These are phyloP conservation scores for Fusarium tuaranense DNA, from an alignment of 2,329 filamentous ascomycete genomes.

Conservation along the genomic window DNA sequence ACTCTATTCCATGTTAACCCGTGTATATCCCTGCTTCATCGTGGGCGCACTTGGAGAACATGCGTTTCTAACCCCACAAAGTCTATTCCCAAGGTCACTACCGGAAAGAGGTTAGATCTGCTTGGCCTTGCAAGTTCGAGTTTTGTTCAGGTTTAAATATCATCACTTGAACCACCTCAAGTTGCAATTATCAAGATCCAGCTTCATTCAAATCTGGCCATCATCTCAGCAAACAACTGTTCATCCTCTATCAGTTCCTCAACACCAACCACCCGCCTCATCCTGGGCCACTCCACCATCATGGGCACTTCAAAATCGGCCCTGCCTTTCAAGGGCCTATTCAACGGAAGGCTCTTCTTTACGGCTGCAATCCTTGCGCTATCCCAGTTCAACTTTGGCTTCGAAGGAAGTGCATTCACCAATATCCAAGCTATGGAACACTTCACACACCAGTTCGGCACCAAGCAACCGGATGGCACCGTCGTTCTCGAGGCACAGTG, in stretches of 20 bases:
- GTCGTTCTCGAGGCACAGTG: constrained; percentile 46
- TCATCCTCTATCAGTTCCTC: not conserved
- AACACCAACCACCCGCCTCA: not conserved
- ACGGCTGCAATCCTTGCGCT: constrained; percentile 46
- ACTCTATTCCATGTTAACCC: not conserved
- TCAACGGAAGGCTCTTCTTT: constrained; percentile 45
- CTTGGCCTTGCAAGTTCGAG: not conserved
- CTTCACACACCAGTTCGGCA: constrained; percentile 51
- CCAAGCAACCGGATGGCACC: constrained; percentile 28
- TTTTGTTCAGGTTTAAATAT: not conserved
- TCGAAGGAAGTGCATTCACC: constrained; percentile 52
- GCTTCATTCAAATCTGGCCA: not conserved
- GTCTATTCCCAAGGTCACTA: not conserved
- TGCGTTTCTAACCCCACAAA: not conserved
- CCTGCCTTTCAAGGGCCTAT: not conserved
- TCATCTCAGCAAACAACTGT: not conserved
- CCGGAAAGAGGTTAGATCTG: not conserved
- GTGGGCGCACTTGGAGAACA: not conserved
- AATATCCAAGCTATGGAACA: constrained; percentile 53
- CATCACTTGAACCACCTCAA: not conserved
- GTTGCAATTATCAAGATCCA: not conserved
- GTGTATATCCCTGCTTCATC: not conserved
- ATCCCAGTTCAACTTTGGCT: constrained; percentile 55
- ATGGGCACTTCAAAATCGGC: not conserved
- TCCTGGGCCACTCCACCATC: not conserved